Evolutionary conservation across 805 yeast species (phyloP), one percentile per base, ranked within the genome.

Genomic region (Schizosaccharomyces octosporus): DNA sequence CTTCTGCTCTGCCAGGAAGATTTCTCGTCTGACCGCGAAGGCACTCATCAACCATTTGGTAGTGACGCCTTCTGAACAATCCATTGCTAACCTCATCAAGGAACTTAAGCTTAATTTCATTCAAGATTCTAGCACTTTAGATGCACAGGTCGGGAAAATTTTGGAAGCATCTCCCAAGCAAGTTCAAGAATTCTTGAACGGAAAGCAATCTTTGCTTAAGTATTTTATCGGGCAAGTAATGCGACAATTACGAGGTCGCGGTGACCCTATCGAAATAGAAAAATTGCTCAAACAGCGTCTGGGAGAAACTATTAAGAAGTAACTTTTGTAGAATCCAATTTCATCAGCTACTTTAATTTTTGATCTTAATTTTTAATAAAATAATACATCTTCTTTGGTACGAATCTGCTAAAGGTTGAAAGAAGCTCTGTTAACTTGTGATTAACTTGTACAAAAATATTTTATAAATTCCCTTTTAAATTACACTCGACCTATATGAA

Each of bases 201-300:
- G 88, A 1, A 81, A 82, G 62, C 80, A 79, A 64, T 79, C 78
- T 43, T 80, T 88, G 13, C 66, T 90, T n/a, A 85, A 87, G 66
- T 86, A 75, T 67, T 73, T 93, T 62, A 77, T 93, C 3, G 97
- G 97, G 0, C 80, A 79, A 68, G 94, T 87, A 21, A 87, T 93
- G 95, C 80, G 81, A 66, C 73, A 76, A 62, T 79, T 87, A 1
- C 84, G 82, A 65, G 97, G 97, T 3, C 77, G 73, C 63, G 73
- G 78, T 32, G 55, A 57, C 15, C 71, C 72, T 15, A 63, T 64
- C n/a, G 64, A 61, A 17, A 65, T 69, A 15, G 62, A 62, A 41
- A 54, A 55, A 43, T 75, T 70, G 69, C 76, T 65, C 41, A 59
- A 59, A 24, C 55, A 59, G 63, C 31, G 27, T 5, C 21, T 45